Percentiles rank a stretch among this genome's conserved stretches.
Conservation (phyloP, 176 grass and related monocot species). For the Oryza meridionalis region DNA sequence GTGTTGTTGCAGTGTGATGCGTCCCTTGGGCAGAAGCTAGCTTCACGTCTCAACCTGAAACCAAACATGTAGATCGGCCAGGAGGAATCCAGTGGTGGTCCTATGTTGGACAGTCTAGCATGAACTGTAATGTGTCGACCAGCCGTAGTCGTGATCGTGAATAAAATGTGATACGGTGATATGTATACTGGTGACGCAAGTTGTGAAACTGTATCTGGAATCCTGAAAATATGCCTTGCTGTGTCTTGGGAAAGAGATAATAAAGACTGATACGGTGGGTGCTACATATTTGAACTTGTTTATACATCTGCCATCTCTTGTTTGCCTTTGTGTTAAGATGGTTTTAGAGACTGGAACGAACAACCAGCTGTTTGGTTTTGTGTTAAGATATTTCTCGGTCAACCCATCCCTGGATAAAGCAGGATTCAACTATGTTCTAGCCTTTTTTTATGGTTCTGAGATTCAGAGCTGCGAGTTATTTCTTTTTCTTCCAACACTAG, state of each 20-base stretch:
- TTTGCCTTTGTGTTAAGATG: too few species aligned
- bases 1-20: conserved; percentile 63
- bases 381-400: too few species aligned
- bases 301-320: neutral
- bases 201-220: neutral
- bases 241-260: neutral
- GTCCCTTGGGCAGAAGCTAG: conserved; percentile 71
- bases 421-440: conserved; percentile 25
- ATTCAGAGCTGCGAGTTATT: neutral
- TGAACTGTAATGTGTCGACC: conserved; percentile 12
- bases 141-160: conserved; percentile 26
- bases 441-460: neutral
- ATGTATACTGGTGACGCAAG: conserved; percentile 6
- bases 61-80: conserved; percentile 59
- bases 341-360: too few species aligned
- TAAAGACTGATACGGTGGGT: conserved; percentile 17
- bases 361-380: too few species aligned
- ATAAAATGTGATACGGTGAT: conserved; percentile 13
- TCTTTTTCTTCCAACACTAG: neutral
- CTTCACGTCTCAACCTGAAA: conserved; percentile 63
- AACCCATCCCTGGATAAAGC: neutral
- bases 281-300: neutral
- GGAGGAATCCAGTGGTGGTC: neutral
- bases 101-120: neutral
- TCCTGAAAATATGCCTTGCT: neutral